Base-by-base conservation (phyloP, 2,329 filamentous ascomycete species). In the Colletotrichum liriopes region DNA sequence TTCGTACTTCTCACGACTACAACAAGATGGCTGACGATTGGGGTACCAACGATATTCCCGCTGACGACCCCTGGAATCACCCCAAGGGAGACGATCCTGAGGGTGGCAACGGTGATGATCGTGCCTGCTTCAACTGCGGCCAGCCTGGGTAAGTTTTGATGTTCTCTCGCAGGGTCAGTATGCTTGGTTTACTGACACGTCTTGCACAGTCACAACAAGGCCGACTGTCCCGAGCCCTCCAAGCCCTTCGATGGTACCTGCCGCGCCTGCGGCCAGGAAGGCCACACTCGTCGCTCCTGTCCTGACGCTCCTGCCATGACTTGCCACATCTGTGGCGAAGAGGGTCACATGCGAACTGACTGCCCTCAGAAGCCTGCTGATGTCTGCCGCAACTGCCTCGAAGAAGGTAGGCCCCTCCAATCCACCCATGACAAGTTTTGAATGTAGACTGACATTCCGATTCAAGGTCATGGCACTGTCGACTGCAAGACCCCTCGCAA, bases 281-380 rank as follows among this genome's bases (percentile, higher is more conserved):
- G 87, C 6, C 88, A 90, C 75, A 81, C 89, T 76, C 83, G 87
- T 63, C 86, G 87, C 26, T 90, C 93, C 63, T 95, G 93, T 74
- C 91, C 92, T 1, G 81, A 86, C 1, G 89, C 88, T 73, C 86
- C 87, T 8, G 84, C 90, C 1, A 81, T 82, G 76, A 73, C 85
- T 11, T 93, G 92, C 81, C 85, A 85, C 61, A 91, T 92, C 77
- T 94, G 92, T 77, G 83, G 87, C 39, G 80, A 90, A 74, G 80
- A 84, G 37, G 88, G 87, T 3, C 88, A 90, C 75, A 81, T 89
- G 77, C 83, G 88, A 62, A 86, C 87, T 37, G 90, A 93, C 65
- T 95, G 93, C 75, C 91, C 92, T 1, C 80, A 86, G 1, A 89
- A 89, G 74, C 86, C 87, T 8, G 84, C 90, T 0, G 81, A 82